A percentile compares a stretch with the other conserved stretches of the same genome.
phyloP scores from a whole-genome alignment of 768 basidiomycete species.

The Mycena vitilis region DNA sequence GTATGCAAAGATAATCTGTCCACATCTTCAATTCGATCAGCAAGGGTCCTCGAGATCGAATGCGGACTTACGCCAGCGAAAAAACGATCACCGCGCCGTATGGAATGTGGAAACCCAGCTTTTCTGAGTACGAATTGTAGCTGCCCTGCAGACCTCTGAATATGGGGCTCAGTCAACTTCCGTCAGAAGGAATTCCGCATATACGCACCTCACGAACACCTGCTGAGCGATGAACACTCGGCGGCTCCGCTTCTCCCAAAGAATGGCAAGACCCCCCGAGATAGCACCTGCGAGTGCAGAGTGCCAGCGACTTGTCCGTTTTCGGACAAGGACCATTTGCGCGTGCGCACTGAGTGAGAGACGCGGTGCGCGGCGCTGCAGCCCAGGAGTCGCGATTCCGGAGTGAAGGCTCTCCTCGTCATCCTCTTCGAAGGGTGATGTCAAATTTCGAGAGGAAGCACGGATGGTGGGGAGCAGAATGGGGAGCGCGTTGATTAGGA shows the following conservation, averaged over 20 bases:
- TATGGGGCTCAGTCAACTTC: background rate
- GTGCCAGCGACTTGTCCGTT: constrained; percentile 81
- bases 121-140: background rate
- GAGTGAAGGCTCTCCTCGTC: constrained; percentile 40
- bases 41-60: background rate
- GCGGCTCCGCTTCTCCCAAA: constrained; percentile 79
- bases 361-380: constrained; percentile 53
- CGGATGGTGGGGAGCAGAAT: constrained; percentile 69
- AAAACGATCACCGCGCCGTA: background rate
- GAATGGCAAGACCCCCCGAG: constrained; percentile 77
- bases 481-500: constrained; percentile 81
- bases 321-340: constrained; percentile 71
- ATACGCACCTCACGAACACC: constrained; percentile 83
- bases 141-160: constrained; percentile 6
- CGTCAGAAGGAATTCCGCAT: background rate
- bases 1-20: constrained; percentile 1
- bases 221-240: constrained; percentile 84
- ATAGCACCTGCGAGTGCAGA: constrained; percentile 82
- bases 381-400: constrained; percentile 26
- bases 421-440: constrained; percentile 43
- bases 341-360: constrained; percentile 73
- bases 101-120: background rate
- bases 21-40: constrained; percentile 1
- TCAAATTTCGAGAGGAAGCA: constrained; percentile 37
- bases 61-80: background rate